These are phyloP conservation scores for Isoetes taiwanensis DNA, from an alignment of 75 land plant species.

Conservation along the genomic window DNA sequence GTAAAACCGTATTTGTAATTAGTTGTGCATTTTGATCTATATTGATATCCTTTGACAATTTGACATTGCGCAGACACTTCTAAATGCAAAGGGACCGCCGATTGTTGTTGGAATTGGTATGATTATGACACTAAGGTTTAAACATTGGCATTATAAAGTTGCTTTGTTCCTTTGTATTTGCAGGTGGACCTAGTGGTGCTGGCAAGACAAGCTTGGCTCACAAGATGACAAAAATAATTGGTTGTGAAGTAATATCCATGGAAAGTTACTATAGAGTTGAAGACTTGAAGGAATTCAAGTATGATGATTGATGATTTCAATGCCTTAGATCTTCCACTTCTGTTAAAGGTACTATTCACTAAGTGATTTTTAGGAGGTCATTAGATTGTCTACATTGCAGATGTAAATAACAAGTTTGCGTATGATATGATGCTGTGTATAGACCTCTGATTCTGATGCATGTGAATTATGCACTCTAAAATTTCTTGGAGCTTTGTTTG, in stretches of 20 bases:
- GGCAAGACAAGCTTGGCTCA: slow-evolving; percentile 97
- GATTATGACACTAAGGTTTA: no score
- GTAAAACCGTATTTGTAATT: slow-evolving; percentile 22
- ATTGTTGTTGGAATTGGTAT: slow-evolving; percentile 84
- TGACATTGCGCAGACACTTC: slow-evolving; percentile 17
- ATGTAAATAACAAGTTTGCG: no score
- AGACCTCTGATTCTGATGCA: no score
- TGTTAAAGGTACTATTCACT: slow-evolving; percentile 81
- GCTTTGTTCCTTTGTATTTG: not conserved
- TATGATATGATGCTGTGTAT: no score
- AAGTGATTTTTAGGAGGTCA: no score
- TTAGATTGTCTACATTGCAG: no score
- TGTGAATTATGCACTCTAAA: not conserved
- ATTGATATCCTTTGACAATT: no score
- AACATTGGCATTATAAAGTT: no score
- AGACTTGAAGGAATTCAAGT: slow-evolving; percentile 71
- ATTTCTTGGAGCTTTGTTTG: not conserved
- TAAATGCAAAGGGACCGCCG: slow-evolving; percentile 46
- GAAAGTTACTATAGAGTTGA: slow-evolving; percentile 91
- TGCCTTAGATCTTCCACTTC: slow-evolving; percentile 71
- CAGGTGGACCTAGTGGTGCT: slow-evolving; percentile 99
- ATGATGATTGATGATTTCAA: slow-evolving; percentile 82
- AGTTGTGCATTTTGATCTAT: no score
- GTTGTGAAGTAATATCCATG: slow-evolving; percentile 93
- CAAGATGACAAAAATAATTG: slow-evolving; percentile 98